Evolutionary conservation across 148 eudicot genomes (phyloP).

Genomic region (Amaranthus cruentus): DNA sequence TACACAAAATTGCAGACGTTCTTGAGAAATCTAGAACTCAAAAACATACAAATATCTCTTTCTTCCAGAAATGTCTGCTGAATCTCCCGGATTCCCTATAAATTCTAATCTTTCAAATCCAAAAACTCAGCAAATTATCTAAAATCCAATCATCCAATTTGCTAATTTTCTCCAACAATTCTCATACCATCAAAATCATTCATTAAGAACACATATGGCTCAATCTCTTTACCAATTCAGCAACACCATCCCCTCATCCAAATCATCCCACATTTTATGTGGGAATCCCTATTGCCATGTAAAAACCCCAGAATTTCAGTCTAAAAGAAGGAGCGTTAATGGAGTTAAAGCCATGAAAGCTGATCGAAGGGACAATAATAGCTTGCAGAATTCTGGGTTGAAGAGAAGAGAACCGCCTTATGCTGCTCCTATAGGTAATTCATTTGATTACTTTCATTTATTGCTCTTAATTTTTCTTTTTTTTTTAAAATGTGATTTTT

Average conservation of each 20-base stretch:
- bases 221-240: constrained; percentile 28
- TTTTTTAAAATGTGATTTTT: background rate
- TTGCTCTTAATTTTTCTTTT: background rate
- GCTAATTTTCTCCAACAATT: no score
- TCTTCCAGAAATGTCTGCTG: constrained; percentile 24
- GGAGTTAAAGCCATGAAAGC: constrained; percentile 32
- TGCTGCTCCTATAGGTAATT: constrained; percentile 44
- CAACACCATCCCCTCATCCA: constrained; percentile 5
- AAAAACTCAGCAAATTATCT: no score
- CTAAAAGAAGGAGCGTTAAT: background rate
- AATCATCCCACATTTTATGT: background rate
- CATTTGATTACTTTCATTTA: background rate
- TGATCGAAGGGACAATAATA: constrained; percentile 35
- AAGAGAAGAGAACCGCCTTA: constrained; percentile 28
- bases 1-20: background rate
- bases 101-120: background rate
- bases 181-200: background rate
- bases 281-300: background rate
- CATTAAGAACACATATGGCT: constrained; percentile 4
- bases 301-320: constrained; percentile 10
- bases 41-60: background rate
- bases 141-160: no score
- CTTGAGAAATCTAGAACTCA: background rate
- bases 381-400: constrained; percentile 36
- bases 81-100: constrained; percentile 20